Base-by-base conservation (phyloP, 805 yeast genomes). In the Saccharomyces jurei region DNA sequence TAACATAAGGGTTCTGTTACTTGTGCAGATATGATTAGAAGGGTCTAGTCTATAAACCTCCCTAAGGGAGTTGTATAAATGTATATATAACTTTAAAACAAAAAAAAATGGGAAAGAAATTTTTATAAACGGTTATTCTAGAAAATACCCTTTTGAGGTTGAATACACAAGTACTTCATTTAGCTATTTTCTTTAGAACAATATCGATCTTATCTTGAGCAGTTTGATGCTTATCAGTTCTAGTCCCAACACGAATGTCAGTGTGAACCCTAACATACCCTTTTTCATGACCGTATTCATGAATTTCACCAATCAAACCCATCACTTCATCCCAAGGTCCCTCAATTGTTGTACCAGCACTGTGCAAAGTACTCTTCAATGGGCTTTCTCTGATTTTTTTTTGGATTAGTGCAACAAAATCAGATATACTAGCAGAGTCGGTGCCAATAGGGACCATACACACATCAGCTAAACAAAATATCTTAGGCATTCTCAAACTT, bases 261-360 rank as follows among this genome's bases (percentile, higher is more conserved):
- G 89, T 82, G 67, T 90, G 96, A 52, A 89, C 82, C 66, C 97
- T 77, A 10, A 85, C 77, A 11, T 87, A 81, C 1, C 95, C 96
- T 60, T 79, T 74, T 3, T 76, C 76, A 64, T 89, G 97, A 52
- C 87, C 78, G 48, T 74, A 74, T 63, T 84, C 83, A 64, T 89
- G 97, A 62, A 89, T 72, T 60, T 81, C 79, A 6, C 96, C 96
- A 62, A 89, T 85, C 52, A 88, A 71, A 32, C 77, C 81, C 82
- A 83, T 85, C 1, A 90, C 96, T 53, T 86, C 90, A 63, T 83
- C 82, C 96, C 96, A 90, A n/a, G 89, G 90, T 1, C 97, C 97
- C 63, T 87, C 82, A 61, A 86, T 83, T 1, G 96, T 89, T 6
- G 96, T 89, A 2, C 97, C 97, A 2, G 97, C 97, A 61, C 95